Evolutionary conservation across 2,329 filamentous ascomycete species (phyloP), one percentile per base, ranked within the genome.

Genomic region (Trichocomaceae sp.): DNA sequence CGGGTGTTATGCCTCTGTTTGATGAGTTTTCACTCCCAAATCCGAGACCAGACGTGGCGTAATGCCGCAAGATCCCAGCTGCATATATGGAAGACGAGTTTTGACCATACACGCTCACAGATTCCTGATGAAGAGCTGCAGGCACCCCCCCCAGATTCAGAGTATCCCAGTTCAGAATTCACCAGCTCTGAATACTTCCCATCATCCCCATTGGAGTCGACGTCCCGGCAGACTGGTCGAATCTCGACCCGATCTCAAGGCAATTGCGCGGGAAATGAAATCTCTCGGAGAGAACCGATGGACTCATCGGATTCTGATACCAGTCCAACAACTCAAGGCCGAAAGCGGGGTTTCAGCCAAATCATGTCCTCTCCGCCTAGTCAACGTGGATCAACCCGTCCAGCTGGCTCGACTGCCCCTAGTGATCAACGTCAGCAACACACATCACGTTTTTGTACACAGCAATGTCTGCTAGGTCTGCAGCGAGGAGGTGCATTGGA

Each of bases 401-500:
- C 44, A 20, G 37, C 50, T 20, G 39, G 47, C 20, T 17, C 44
- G 20, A 17, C 55, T 42, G 17, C 52, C n/a, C 49, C 52, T 48
- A 17, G 42, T 15, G 35, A 49, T 44, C 53, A 60, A 42, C 53
- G 41, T 33, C 58, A 35, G 42, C 57, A 50, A 12, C 62, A 59
- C 47, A 51, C 23, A 39, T 53, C 52, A 12, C 52, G 57, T 56
- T 68, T 65, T 55, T 69, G 63, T 52, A 68, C 64, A 10, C 62
- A 68, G 50, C 26, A 50, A 31, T 68, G 61, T 48, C 56, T 69
- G n/a, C 54, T 66, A 5, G 64, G 66, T 6, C 55, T 69, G 22
- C 57, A 63, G 35, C 39, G 50, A 35, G 49, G 58, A 1, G 59
- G 48, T 9, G 2, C 19, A 19, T 50, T 68, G 10, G 66, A 69